Evolutionary conservation across 495 filamentous ascomycete species (phyloP), one percentile per base, ranked within the genome.

Genomic region (Tuber indicum): DNA sequence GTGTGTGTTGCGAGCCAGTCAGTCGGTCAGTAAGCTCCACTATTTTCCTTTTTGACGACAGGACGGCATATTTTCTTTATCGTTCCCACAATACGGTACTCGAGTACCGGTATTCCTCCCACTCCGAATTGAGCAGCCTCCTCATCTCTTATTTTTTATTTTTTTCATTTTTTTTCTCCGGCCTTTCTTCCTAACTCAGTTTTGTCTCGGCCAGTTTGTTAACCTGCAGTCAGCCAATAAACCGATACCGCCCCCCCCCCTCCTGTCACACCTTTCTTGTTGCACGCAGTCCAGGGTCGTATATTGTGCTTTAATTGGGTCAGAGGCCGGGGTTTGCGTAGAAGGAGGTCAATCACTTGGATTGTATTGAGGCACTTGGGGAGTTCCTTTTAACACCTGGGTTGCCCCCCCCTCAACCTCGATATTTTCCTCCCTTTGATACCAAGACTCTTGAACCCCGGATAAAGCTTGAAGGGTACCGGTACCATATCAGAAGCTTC

Each of bases 11-110:
- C 21, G 16, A 23, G 7, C 47, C 47, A 58, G 49, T 19, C 49
- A 58, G 49, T 58, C 49, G 14, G 52, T 26, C 52, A 32, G 52
- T n/a, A 12, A 16, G n/a, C 26, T 66, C 26, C 58, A 0, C 23
- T 58, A 66, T 66, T 32, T 66, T 66, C 14, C 58, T 0, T 32
- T 66, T 66, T 2, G 58, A 32, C 58, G 32, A 66, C 58, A 32
- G n/a, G 58, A 66, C 58, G 58, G 58, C n/a, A 32, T 66, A 66
- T 66, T 66, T 66, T 66, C n/a, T 14, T 62, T 62, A 62, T 62
- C 52, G 52, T 62, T 4, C 10, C 58, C 32, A 1, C 58, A 32
- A 66, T 32, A 32, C n/a, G n/a, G 26, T 41, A 41, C 39, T 32
- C 32, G 32, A 5, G 39, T n/a, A n/a, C n/a, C n/a, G n/a, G n/a